phyloP scores from a whole-genome alignment of 306 rosid species.

The Glycyrrhiza uralensis region DNA sequence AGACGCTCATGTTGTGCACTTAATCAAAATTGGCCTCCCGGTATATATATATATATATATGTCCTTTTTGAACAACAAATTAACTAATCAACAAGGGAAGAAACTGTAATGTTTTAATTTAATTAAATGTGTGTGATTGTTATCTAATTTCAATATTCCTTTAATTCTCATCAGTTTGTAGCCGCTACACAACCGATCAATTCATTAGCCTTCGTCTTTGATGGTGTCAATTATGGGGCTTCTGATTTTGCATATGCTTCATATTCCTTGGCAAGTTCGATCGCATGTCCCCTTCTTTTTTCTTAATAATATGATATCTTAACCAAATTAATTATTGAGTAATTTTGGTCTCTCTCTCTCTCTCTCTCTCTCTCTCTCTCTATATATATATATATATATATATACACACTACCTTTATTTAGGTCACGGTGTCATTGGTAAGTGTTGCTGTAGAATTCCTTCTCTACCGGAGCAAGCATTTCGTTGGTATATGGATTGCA shows the following conservation, averaged over 20 bases:
- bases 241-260: constrained; percentile 92
- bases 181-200: constrained; percentile 94
- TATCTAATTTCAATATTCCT: not conserved
- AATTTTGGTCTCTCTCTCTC: no score
- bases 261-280: constrained; percentile 66
- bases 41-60: no score
- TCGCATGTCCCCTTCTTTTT: not conserved
- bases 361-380: no score
- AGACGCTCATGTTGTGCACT: constrained; percentile 58
- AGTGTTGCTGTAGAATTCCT: constrained; percentile 53
- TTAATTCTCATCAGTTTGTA: constrained; percentile 57
- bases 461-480: constrained; percentile 50
- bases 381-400: no score
- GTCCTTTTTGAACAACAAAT: no score
- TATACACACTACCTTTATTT: not conserved
- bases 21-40: constrained; percentile 65
- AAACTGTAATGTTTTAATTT: no score
- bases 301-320: not conserved
- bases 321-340: not conserved
- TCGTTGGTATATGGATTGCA: constrained; percentile 86
- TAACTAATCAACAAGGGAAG: no score
- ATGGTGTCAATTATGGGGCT: constrained; percentile 91
- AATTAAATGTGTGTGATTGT: not conserved
- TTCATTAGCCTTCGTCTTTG: constrained; percentile 85
- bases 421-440: constrained; percentile 66